phyloP scores from a whole-genome alignment of 371 early-diverging fungal genomes.

The Mucor mucedo region DNA sequence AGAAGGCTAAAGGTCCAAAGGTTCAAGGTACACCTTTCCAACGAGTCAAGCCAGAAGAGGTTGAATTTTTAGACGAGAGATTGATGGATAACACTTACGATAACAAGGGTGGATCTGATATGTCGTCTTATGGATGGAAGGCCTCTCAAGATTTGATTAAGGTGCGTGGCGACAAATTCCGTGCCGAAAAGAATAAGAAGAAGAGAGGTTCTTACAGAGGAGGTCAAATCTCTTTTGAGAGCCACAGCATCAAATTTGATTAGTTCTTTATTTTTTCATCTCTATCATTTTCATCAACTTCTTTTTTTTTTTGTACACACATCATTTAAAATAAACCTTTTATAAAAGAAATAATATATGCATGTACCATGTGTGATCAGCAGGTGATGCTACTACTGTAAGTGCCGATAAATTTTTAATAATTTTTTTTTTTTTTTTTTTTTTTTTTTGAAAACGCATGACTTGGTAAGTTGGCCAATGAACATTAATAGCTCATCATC shows the following conservation, averaged over 20 bases:
- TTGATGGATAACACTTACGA: slow-evolving; percentile 87
- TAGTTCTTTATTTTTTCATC: background rate
- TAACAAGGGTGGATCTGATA: slow-evolving; percentile 68
- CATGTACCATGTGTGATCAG: slow-evolving; percentile 3
- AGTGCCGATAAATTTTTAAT: background rate
- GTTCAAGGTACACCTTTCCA: slow-evolving; percentile 75
- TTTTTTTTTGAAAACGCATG: slow-evolving; percentile 22
- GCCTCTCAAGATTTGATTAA: slow-evolving; percentile 92
- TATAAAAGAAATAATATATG: slow-evolving; percentile 2
- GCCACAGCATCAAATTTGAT: slow-evolving; percentile 92
- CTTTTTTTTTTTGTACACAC: background rate
- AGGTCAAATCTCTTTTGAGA: slow-evolving; percentile 83
- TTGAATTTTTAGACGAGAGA: slow-evolving; percentile 77
- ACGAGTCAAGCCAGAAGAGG: slow-evolving; percentile 83
- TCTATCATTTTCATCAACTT: background rate
- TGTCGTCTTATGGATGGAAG: slow-evolving; percentile 85
- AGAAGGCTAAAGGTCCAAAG: slow-evolving; percentile 24
- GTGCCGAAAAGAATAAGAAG: slow-evolving; percentile 97
- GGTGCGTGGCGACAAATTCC: slow-evolving; percentile 92
- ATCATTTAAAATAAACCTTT: background rate
- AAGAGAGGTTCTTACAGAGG: slow-evolving; percentile 96
- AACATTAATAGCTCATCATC: background rate
- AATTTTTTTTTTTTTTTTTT: background rate
- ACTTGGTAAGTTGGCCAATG: slow-evolving; percentile 23
- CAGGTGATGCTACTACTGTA: background rate